phyloP scores from a whole-genome alignment of 495 filamentous ascomycete species.

The Aspergillus campestris region DNA sequence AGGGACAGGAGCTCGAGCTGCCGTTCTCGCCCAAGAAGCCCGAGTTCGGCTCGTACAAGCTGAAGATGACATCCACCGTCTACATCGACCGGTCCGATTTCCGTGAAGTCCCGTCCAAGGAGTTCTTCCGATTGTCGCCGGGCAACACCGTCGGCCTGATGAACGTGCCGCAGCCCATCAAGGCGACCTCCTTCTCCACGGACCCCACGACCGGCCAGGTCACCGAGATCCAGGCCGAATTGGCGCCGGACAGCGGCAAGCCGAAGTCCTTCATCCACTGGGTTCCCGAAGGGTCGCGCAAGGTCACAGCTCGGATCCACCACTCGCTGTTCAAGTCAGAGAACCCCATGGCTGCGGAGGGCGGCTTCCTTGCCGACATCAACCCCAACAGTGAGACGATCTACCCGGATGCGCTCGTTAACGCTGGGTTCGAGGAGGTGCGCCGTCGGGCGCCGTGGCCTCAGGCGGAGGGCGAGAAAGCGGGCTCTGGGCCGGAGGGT shows the following conservation, averaged over 20 bases:
- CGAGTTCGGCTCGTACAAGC: slow-evolving; percentile 30
- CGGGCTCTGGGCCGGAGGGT: slow-evolving; percentile 55
- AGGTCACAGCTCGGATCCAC: slow-evolving; percentile 72
- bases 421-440: slow-evolving; percentile 79
- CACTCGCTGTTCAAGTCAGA: slow-evolving; percentile 81
- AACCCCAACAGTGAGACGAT: slow-evolving; percentile 78
- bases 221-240: slow-evolving; percentile 31
- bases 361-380: slow-evolving; percentile 74
- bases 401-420: slow-evolving; percentile 69
- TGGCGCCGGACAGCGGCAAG: slow-evolving; percentile 32
- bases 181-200: slow-evolving; percentile 52
- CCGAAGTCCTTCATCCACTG: slow-evolving; percentile 82
- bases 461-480: slow-evolving; percentile 56
- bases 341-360: slow-evolving; percentile 61
- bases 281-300: slow-evolving; percentile 62
- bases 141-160: slow-evolving; percentile 84
- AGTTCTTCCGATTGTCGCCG: slow-evolving; percentile 91
- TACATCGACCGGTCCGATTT: slow-evolving; percentile 95
- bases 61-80: slow-evolving; percentile 65
- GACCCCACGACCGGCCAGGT: slow-evolving; percentile 43
- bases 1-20: slow-evolving; percentile 51
- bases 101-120: slow-evolving; percentile 70
- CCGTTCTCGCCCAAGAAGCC: slow-evolving; percentile 55
- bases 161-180: slow-evolving; percentile 75
- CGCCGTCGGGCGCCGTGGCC: slow-evolving; percentile 72